A percentile compares a stretch with the other conserved stretches of the same genome.
Conservation (phyloP, 495 filamentous ascomycete genomes). For the Aspergillus biplanus region DNA sequence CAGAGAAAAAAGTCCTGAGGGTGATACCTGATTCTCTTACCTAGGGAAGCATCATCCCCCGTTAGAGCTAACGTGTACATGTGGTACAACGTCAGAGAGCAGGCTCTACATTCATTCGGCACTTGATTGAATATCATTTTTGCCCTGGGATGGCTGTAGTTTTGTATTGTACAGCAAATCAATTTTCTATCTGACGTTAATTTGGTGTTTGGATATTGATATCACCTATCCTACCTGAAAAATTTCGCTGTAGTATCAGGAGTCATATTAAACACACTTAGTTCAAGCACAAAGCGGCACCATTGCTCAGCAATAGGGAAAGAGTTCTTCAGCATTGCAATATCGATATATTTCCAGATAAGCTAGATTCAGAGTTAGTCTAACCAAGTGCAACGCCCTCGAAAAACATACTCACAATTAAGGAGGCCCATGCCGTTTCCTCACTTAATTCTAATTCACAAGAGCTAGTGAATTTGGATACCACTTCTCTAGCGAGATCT, state of each 20-base stretch:
- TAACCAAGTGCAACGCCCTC: not conserved
- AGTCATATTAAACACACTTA: conserved; percentile 65
- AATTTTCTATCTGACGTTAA: conserved; percentile 60
- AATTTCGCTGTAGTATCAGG: conserved; percentile 67
- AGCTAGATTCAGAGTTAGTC: conserved; percentile 50
- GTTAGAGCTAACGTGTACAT: conserved; percentile 75
- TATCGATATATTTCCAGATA: conserved; percentile 76
- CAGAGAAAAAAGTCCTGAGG: conserved; percentile 3
- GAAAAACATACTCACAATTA: conserved; percentile 59
- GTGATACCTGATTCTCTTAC: conserved; percentile 31
- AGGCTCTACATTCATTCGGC: conserved; percentile 57
- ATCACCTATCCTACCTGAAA: conserved; percentile 54
- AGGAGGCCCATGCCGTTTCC: conserved; percentile 67
- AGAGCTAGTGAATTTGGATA: conserved; percentile 39
- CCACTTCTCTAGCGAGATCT: conserved; percentile 37
- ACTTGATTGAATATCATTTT: conserved; percentile 60
- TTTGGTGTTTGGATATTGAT: conserved; percentile 14
- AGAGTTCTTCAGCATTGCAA: conserved; percentile 53
- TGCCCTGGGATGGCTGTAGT: conserved; percentile 56
- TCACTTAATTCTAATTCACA: conserved; percentile 46
- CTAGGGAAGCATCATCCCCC: conserved; percentile 56
- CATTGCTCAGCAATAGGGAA: conserved; percentile 64
- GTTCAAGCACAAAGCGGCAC: conserved; percentile 68
- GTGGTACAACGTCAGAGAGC: conserved; percentile 69
- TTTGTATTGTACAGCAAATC: conserved; percentile 65